Evolutionary conservation across 2,329 filamentous ascomycete genomes (phyloP).

Genomic region (Colletotrichum australisinense): DNA sequence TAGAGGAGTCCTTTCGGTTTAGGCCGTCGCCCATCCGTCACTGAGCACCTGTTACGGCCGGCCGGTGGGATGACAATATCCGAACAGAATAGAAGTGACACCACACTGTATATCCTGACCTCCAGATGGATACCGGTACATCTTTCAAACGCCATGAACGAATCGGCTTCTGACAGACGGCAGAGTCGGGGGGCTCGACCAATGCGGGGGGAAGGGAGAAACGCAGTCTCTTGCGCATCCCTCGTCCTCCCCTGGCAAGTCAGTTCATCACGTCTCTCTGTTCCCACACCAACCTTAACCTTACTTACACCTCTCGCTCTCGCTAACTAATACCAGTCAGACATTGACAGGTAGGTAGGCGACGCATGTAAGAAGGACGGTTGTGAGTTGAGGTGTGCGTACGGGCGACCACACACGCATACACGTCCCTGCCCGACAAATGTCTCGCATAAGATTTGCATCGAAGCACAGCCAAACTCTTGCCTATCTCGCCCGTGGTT

Average conservation of each 20-base stretch:
- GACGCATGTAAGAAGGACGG: neutral
- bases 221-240: neutral
- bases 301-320: neutral
- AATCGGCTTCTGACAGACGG: neutral
- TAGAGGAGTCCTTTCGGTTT: neutral
- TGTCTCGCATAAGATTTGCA: neutral
- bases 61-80: neutral
- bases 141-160: neutral
- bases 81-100: neutral
- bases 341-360: neutral
- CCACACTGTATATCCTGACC: too few species aligned
- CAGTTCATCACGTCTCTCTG: slow-evolving; percentile 1
- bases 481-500: neutral
- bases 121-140: too few species aligned
- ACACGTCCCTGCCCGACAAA: neutral
- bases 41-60: neutral
- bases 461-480: neutral
- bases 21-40: neutral
- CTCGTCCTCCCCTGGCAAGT: neutral
- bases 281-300: slow-evolving; percentile 15
- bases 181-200: neutral
- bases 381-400: neutral
- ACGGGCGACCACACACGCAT: neutral
- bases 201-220: neutral
- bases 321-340: neutral